Evolutionary conservation across 306 rosid species (phyloP), one percentile per base, ranked within the genome.

Genomic region (Castanea mollissima): DNA sequence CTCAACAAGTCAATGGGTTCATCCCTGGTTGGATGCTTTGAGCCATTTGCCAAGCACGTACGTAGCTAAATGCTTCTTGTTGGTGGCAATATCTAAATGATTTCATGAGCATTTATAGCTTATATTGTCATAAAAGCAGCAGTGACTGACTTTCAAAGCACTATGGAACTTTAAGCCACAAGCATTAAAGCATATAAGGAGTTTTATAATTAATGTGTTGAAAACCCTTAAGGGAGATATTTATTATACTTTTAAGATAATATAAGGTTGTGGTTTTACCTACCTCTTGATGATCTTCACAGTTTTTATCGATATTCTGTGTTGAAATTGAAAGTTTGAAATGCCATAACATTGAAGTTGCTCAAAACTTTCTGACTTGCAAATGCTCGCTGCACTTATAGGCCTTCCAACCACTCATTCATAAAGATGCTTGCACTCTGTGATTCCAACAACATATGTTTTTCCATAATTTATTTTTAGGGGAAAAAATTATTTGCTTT

Each of bases 1-100:
- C 44, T 49, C 90, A 86, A 41, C 90, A 87, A 82, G 86, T 84
- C 71, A 84, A 56, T 76, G 87, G 87, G n/a, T 89, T 86, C 78
- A 73, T 89, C 55, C 90, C 92, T 56, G 90, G 89, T 25, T 89
- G 92, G 92, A 86, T 86, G 92, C 88, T 89, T 54, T 86, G 85
- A 88, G 80, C 16, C 7, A 2, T 0, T 55, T 16, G 18, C 4
- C 18, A 78, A 34, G 78, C 44, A 21, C 34, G 27, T 29, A 44
- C 74, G 49, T 72, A 34, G 59, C 62, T 75, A 64, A 32, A 16
- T 63, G 71, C 80, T 74, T 46, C 16, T 72, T 54, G 60, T 16
- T 56, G 60, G 14, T 72, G 84, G 65, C 82, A 71, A 76, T 75
- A 72, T 82, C 78, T 82, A 76, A 70, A 81, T 86, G 86, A 78